Evolutionary conservation across 495 filamentous ascomycete species (phyloP).

Genomic region (Chlorociboria aeruginascens): DNA sequence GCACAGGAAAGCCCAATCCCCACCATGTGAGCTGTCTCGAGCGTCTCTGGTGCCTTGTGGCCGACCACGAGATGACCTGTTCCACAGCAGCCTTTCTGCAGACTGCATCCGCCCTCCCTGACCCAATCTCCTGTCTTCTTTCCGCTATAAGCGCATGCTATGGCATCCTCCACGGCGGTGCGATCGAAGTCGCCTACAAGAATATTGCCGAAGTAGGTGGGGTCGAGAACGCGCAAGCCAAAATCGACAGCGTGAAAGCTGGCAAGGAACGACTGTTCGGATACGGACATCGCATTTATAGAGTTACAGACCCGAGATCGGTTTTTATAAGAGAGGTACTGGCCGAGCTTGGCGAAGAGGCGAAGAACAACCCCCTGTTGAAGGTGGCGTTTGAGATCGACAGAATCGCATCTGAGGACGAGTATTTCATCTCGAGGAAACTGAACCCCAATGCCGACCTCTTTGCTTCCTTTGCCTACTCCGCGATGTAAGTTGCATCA

Average conservation of each 20-base stretch:
- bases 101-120: constrained; percentile 28
- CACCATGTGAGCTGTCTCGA: constrained; percentile 25
- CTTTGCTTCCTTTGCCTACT: constrained; percentile 45
- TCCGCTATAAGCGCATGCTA: constrained; percentile 36
- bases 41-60: constrained; percentile 32
- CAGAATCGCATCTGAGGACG: constrained; percentile 33
- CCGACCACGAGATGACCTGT: constrained; percentile 43
- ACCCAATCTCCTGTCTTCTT: constrained; percentile 27
- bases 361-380: constrained; percentile 28
- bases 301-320: constrained; percentile 39
- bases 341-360: constrained; percentile 24
- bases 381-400: constrained; percentile 40
- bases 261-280: constrained; percentile 42
- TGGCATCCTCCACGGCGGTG: constrained; percentile 44
- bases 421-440: constrained; percentile 36
- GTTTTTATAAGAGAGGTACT: constrained; percentile 35
- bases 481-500: constrained; percentile 21
- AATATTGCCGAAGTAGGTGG: constrained; percentile 34
- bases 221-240: constrained; percentile 31
- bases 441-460: constrained; percentile 47
- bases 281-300: constrained; percentile 47
- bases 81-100: constrained; percentile 40
- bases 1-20: constrained; percentile 4
- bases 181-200: constrained; percentile 42
- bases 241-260: constrained; percentile 38